Evolutionary conservation across 1,139 yeast genomes (phyloP), one percentile per base, ranked within the genome.

Genomic region (Kodamaea fungicola): DNA sequence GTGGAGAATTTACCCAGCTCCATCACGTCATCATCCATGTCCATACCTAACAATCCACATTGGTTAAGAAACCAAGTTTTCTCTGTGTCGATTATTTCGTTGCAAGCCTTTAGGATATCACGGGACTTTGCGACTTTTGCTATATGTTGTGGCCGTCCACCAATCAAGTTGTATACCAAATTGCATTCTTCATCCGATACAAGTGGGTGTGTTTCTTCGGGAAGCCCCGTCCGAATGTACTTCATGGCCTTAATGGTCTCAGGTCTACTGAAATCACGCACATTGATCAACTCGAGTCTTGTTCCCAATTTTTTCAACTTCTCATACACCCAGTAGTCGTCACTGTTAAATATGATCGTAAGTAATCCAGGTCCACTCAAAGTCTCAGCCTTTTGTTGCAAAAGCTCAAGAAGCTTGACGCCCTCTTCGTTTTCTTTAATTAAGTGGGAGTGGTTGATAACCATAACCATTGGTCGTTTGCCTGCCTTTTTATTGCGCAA

Each of bases 1-100:
- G 82, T 67, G 5, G 89, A 71, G 52, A 86, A 86, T 55, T 86
- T 86, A 6, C 95, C 95, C 44, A 78, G 74, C 45, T 84, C 94
- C 85, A 85, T 83, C 5, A 86, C 95, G 60, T 86, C 95, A 51
- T 86, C 95, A 56, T 86, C 95, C 95, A 86, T 85, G 19, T 70
- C 78, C 48, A 71, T 71, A 2, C 95, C 95, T 7, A 86, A 59
- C 10, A 86, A 64, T 0, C 89, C 94, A 61, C 95, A 85, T 50
- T 85, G 89, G 51, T 85, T 86, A 41, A 86, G 65, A 46, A 85
- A 83, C 95, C 95, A 86, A 0, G 90, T 83, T 54, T 84, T 84
- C 48, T 86, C 95, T 12, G 84, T 67, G 52, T 85, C 94, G 42
- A 86, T 84, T 26, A 86, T 69, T 46, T 71, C 74, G 48, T 83